Evolutionary conservation across 2,329 filamentous ascomycete genomes (phyloP).

Genomic region (Emmonsia crescens): DNA sequence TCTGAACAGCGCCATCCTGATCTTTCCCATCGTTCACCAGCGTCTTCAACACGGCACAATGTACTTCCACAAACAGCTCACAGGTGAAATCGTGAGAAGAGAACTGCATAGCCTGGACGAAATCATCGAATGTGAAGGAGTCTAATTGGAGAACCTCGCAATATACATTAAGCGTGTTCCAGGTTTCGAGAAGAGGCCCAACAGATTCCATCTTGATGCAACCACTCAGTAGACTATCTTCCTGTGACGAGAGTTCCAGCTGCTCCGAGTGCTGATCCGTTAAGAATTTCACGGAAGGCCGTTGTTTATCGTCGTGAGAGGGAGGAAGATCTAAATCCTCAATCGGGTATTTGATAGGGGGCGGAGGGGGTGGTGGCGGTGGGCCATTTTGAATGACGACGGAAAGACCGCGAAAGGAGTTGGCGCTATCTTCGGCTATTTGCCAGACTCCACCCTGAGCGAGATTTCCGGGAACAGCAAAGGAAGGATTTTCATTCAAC

Average conservation of each 20-base stretch:
- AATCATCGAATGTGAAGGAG: constrained; percentile 97
- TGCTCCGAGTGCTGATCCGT: constrained; percentile 47
- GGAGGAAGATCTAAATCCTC: constrained; percentile 80
- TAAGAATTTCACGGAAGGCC: constrained; percentile 69
- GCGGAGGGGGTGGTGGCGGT: constrained; percentile 53
- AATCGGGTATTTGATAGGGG: constrained; percentile 84
- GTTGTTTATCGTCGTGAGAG: constrained; percentile 47
- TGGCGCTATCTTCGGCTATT: constrained; percentile 1
- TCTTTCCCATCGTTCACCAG: constrained; percentile 66
- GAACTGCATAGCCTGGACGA: constrained; percentile 74
- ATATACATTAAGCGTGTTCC: constrained; percentile 98
- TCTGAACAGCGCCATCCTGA: constrained; percentile 62
- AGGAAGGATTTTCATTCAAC: constrained; percentile 34
- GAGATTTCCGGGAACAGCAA: constrained; percentile 17
- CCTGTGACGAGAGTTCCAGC: constrained; percentile 27
- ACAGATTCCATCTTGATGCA: constrained; percentile 71
- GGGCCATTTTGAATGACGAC: constrained; percentile 39
- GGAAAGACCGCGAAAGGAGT: constrained; percentile 24
- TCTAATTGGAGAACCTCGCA: constrained; percentile 89
- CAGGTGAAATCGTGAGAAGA: constrained; percentile 63
- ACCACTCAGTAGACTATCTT: constrained; percentile 19
- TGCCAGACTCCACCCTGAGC: constrained; percentile 3
- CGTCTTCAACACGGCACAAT: constrained; percentile 82
- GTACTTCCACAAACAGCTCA: constrained; percentile 78
- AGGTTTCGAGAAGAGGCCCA: constrained; percentile 77